A percentile compares a stretch with the other conserved stretches of the same genome.
phyloP scores from a whole-genome alignment of 108 stramenopile species.

The Skeletonema menzelii region DNA sequence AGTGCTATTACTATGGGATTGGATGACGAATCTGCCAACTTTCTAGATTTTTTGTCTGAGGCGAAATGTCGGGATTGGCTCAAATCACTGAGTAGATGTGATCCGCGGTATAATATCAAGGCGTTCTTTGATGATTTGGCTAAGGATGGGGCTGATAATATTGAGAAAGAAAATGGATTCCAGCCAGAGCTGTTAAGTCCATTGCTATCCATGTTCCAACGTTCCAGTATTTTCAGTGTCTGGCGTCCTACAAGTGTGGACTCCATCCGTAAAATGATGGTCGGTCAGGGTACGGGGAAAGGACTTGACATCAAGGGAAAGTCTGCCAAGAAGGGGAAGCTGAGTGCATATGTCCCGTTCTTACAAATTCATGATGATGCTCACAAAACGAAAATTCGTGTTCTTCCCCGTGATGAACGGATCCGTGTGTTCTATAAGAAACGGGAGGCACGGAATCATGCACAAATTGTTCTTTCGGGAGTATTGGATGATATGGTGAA shows the following conservation, averaged over 20 bases:
- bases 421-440: slow-evolving; percentile 62
- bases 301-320: slow-evolving; percentile 61
- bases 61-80: slow-evolving; percentile 39
- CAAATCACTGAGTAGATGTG: slow-evolving; percentile 30
- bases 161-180: slow-evolving; percentile 41
- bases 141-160: slow-evolving; percentile 43
- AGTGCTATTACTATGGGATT: slow-evolving; percentile 31
- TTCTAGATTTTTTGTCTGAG: slow-evolving; percentile 31
- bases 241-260: slow-evolving; percentile 53
- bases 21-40: slow-evolving; percentile 26
- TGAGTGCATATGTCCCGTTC: slow-evolving; percentile 51
- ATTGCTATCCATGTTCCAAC: slow-evolving; percentile 32
- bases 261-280: slow-evolving; percentile 49
- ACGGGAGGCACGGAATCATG: slow-evolving; percentile 48
- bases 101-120: slow-evolving; percentile 41
- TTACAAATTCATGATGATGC: slow-evolving; percentile 55
- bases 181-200: slow-evolving; percentile 43
- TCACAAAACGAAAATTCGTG: slow-evolving; percentile 57
- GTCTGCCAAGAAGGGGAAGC: slow-evolving; percentile 52
- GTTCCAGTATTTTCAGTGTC: slow-evolving; percentile 45
- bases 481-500: slow-evolving; percentile 40
- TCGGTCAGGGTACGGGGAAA: slow-evolving; percentile 48
- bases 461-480: slow-evolving; percentile 22
- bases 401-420: slow-evolving; percentile 38
- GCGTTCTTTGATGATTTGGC: slow-evolving; percentile 48